Conservation (phyloP, 306 rosid species). For the Castanea mollissima region DNA sequence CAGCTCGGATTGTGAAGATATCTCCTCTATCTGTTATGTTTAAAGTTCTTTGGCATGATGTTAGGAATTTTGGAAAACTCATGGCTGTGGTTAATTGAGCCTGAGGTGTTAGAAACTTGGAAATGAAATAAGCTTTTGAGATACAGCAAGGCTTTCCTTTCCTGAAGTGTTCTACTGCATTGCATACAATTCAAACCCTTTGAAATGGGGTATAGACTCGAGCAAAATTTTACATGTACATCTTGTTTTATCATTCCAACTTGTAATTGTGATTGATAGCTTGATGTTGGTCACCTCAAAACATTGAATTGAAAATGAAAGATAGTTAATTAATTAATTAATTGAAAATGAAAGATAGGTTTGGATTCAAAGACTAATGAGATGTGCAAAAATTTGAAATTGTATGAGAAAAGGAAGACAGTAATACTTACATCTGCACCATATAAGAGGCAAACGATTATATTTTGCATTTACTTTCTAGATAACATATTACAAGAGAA, state of each 20-base stretch:
- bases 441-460: too few relatives aligned
- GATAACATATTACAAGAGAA: too few relatives aligned
- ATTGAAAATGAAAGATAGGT: neutral
- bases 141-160: too few relatives aligned
- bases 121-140: neutral
- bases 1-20: constrained; percentile 56
- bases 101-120: too few relatives aligned
- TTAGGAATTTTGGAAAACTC: constrained; percentile 1
- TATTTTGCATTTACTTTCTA: too few relatives aligned
- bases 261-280: neutral
- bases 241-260: neutral
- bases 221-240: neutral
- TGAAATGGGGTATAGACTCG: neutral
- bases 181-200: too few relatives aligned
- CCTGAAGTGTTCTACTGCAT: too few relatives aligned
- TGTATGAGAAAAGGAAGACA: too few relatives aligned
- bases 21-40: constrained; percentile 40
- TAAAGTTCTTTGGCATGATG: constrained; percentile 25
- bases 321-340: too few relatives aligned
- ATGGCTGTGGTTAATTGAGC: neutral
- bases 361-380: too few relatives aligned
- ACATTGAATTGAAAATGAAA: neutral
- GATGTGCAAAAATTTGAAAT: too few relatives aligned
- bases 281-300: neutral
- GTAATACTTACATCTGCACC: too few relatives aligned